Base-by-base conservation (phyloP, 2,329 filamentous ascomycete genomes). In the Nigrospora osmanthi region DNA sequence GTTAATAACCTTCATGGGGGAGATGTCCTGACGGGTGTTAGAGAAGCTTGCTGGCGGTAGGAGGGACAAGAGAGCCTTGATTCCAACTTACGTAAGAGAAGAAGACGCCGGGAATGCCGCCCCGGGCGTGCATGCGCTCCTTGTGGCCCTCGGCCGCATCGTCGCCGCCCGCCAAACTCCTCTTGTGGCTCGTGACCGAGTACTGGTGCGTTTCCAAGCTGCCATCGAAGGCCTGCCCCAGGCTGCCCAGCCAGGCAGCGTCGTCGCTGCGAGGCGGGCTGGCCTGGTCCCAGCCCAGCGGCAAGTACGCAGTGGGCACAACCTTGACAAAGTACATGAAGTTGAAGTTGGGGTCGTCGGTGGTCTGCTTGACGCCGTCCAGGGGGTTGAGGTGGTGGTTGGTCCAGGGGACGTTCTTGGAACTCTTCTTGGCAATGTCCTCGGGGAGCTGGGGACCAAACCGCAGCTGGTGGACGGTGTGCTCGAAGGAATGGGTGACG, bases 271-370 rank as follows among this genome's bases (percentile, higher is more conserved):
- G 53, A 42, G 62, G 58, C 46, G 64, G 57, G 37, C 56, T 59
- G 34, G 47, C 55, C 46, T 74, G 75, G 57, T 81, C 80, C 60
- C 89, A 95, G 51, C 89, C 89, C 2, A 98, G 77, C 3, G 93
- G 89, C 23, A 97, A 77, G 64, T 97, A 98, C 1, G 89, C 91
- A 2, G 93, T 98, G 3, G 87, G 89, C 31, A 98, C 93, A 46
- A 98, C 93, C 75, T 98, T 98, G 67, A 98, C 77, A 67, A 98
- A 98, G 73, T 98, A 98, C 89, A 97, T 95, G 67, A 84, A 98
- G 72, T 96, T 98, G 75, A 78, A 96, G 52, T 86, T 86, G 54
- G 88, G 80, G 58, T 96, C 89, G 33, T 78, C 71, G 2, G 89
- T 94, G 43, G 75, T 69, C 71, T 97, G 89, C 51, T 77, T 71